phyloP scores from a whole-genome alignment of 192 early-diverging fungal genomes.

The Coemansia sp. region DNA sequence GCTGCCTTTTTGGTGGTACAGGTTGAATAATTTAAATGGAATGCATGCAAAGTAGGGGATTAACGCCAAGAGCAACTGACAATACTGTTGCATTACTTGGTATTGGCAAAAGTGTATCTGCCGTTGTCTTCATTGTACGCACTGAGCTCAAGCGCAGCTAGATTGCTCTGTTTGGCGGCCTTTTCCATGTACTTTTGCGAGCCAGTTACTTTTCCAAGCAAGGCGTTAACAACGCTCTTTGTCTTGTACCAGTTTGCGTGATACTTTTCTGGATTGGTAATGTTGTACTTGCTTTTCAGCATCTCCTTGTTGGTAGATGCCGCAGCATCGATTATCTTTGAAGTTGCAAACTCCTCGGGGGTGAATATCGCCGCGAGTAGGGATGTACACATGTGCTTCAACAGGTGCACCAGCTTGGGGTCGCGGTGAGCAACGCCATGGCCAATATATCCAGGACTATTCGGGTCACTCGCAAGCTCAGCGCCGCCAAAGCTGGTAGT shows the following conservation, averaged over 20 bases:
- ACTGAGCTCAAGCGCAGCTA: conserved; percentile 48
- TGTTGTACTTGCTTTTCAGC: conserved; percentile 38
- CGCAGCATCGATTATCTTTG: not conserved
- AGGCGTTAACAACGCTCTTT: conserved; percentile 31
- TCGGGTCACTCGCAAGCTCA: conserved; percentile 41
- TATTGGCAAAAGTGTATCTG: conserved; percentile 35
- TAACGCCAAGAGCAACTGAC: not conserved
- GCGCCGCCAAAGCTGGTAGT: conserved; percentile 33
- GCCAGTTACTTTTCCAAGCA: conserved; percentile 29
- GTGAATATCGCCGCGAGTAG: conserved; percentile 42
- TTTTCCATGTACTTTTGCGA: conserved; percentile 37
- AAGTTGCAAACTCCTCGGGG: conserved; percentile 35
- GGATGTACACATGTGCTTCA: conserved; percentile 34
- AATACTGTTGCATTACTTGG: not conserved
- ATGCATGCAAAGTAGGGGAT: conserved; percentile 7
- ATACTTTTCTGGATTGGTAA: conserved; percentile 41
- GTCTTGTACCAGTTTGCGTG: conserved; percentile 51
- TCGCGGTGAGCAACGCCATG: conserved; percentile 53
- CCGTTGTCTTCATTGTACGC: conserved; percentile 39
- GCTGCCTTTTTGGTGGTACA: conserved; percentile 63
- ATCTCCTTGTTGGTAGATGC: conserved; percentile 10
- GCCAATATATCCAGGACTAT: conserved; percentile 41
- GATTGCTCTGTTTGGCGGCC: conserved; percentile 29
- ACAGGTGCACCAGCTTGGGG: conserved; percentile 40
- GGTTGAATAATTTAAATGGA: conserved; percentile 19